These are phyloP conservation scores for Phaseolus coccineus DNA, from an alignment of 331 rosid species.

Conservation along the genomic window DNA sequence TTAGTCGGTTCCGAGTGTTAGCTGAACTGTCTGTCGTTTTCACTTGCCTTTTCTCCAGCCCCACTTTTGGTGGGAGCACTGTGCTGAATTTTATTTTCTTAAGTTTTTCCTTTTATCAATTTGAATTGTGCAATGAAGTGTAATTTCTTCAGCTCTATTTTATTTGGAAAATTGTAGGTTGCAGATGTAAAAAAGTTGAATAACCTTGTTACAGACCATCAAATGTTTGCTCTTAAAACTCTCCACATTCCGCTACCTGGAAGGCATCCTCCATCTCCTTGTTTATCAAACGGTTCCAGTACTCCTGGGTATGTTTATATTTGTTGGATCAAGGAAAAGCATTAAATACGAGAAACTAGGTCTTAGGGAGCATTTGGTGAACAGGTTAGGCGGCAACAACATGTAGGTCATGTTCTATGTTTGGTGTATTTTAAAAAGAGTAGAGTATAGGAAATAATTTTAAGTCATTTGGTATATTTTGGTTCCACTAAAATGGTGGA, in stretches of 20 bases:
- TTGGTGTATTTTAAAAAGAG: neutral
- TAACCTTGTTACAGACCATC: slow-evolving; percentile 82
- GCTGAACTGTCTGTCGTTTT: slow-evolving; percentile 14
- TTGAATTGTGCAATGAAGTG: slow-evolving; percentile 1
- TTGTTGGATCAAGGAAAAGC: slow-evolving; percentile 20
- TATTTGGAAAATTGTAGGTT: slow-evolving; percentile 60
- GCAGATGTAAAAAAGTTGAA: slow-evolving; percentile 80
- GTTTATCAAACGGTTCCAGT: slow-evolving; percentile 61
- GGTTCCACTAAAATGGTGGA: neutral
- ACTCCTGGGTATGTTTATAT: slow-evolving; percentile 61
- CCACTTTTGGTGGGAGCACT: slow-evolving; percentile 42
- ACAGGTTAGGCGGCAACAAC: neutral
- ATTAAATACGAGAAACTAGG: slow-evolving; percentile 9
- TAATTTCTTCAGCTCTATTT: slow-evolving; percentile 28
- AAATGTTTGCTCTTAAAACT: slow-evolving; percentile 85
- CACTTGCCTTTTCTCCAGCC: neutral
- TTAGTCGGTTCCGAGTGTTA: neutral
- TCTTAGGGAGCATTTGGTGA: neutral
- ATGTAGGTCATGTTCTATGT: neutral
- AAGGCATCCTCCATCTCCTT: slow-evolving; percentile 85
- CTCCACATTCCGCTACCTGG: slow-evolving; percentile 89
- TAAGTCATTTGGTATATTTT: neutral
- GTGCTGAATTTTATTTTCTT: neutral
- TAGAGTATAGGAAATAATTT: neutral
- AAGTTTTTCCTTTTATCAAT: neutral